A percentile compares a stretch with the other conserved stretches of the same genome.
These are phyloP conservation scores for Pluteus cervinus DNA, from an alignment of 768 basidiomycete genomes.

Conservation along the genomic window DNA sequence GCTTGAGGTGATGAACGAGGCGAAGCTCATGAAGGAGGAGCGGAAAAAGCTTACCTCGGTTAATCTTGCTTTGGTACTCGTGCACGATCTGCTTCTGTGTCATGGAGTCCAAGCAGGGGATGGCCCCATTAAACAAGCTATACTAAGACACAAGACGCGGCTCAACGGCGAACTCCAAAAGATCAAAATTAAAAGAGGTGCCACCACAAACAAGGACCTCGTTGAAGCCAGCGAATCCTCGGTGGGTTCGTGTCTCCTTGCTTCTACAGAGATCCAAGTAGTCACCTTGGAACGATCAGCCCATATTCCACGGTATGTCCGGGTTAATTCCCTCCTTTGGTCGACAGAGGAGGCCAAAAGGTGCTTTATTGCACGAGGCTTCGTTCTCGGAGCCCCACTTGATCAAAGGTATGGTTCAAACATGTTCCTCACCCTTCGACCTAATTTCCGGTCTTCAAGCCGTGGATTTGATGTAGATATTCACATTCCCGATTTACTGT, in stretches of 20 bases:
- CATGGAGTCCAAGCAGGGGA: conserved; percentile 87
- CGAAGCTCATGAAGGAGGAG: conserved; percentile 71
- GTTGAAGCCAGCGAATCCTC: conserved; percentile 55
- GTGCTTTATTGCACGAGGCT: conserved; percentile 52
- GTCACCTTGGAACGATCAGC: conserved; percentile 31
- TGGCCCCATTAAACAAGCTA: conserved; percentile 83
- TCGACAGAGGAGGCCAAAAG: conserved; percentile 57
- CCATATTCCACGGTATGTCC: conserved; percentile 76
- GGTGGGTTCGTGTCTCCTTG: conserved; percentile 5
- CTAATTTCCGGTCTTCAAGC: too few relatives aligned
- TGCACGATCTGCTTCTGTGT: conserved; percentile 85
- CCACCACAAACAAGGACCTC: conserved; percentile 56
- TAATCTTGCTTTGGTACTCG: conserved; percentile 77
- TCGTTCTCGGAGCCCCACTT: conserved; percentile 45
- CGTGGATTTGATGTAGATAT: conserved; percentile 72
- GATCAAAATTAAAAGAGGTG: conserved; percentile 73
- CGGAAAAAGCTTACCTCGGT: conserved; percentile 69
- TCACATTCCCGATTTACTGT: conserved; percentile 78
- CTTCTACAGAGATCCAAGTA: too few relatives aligned
- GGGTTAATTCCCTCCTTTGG: conserved; percentile 74
- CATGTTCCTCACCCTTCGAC: too few relatives aligned
- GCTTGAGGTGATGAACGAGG: conserved; percentile 56
- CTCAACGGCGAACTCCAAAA: conserved; percentile 82
- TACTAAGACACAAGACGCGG: conserved; percentile 86
- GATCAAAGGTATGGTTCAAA: too few relatives aligned